A percentile compares a stretch with the other conserved stretches of the same genome.
Evolutionary conservation across 441 rosid species (phyloP).

Genomic region (Erysimum cheiri): DNA sequence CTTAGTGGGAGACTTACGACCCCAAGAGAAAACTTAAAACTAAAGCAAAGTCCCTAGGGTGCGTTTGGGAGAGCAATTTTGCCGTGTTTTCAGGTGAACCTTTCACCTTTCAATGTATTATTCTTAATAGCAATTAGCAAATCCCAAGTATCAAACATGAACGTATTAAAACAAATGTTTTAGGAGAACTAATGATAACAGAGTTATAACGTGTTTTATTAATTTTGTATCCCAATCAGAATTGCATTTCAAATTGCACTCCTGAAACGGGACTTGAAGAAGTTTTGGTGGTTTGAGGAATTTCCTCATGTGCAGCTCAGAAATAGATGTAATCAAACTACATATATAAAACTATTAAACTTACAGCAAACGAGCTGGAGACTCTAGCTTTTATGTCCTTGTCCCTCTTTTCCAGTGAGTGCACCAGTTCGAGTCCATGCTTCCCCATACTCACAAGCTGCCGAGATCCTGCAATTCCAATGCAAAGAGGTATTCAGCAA

Average conservation of each 20-base stretch:
- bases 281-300: conserved; percentile 29
- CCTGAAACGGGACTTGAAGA: conserved; percentile 32
- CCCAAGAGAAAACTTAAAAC: conserved; percentile 1
- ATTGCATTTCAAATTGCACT: conserved; percentile 41
- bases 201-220: conserved; percentile 18
- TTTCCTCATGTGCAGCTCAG: conserved; percentile 1
- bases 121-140: conserved; percentile 23
- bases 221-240: conserved; percentile 28
- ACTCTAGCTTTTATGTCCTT: conserved; percentile 26
- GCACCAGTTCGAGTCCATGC: conserved; percentile 30
- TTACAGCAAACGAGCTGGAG: conserved; percentile 39
- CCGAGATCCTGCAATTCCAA: conserved; percentile 36
- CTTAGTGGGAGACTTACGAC: conserved; percentile 34
- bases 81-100: conserved; percentile 9
- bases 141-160: conserved; percentile 28
- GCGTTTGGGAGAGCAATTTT: background rate
- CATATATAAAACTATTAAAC: conserved; percentile 2
- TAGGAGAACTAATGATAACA: conserved; percentile 12
- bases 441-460: conserved; percentile 9
- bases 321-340: conserved; percentile 27
- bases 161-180: conserved; percentile 9
- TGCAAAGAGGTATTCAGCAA: conserved; percentile 22
- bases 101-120: conserved; percentile 17
- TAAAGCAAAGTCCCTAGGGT: conserved; percentile 17
- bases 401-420: conserved; percentile 14